Base-by-base conservation (phyloP, 176 grass and related monocot species). In the Carex kokanica region DNA sequence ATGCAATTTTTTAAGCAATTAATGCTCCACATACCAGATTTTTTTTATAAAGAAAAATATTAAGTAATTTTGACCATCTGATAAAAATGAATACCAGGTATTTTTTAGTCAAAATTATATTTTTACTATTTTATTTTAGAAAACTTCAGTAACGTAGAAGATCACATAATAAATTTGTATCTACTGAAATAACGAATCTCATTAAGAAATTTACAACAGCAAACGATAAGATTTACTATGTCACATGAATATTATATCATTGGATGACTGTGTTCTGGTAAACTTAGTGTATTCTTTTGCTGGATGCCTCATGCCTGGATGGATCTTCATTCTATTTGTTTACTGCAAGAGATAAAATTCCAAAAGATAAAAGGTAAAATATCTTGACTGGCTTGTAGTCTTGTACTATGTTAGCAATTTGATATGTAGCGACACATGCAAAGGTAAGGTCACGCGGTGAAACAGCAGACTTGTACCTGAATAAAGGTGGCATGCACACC, bases 141-240 rank as follows among this genome's bases (percentile, higher is more conserved):
- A 27, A 27, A 27, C 27, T 27, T 27, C 27, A 27, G 27, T 27
- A 27, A 27, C 27, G 27, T 27, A 52, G 12, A 74, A 53, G 41
- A 74, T 51, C 1, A 49, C 34, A 74, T 74, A 36, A 74, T 52
- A 74, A 52, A 74, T 52, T 52, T 74, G 10, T 4, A 74, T 74
- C 20, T 74, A 74, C 45, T 52, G 21, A 74, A n/a, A 25, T 52
- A 25, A 51, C 3, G 71, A 74, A 74, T 74, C 71, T 74, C 21
- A 25, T 51, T 15, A 52, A 74, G 20, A 53, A 51, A 21, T 25
- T 52, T 43, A 74, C 71, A 74, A 74, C 71, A 27, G 11, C 43
- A 74, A 53, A 53, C 21, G 71, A 74, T 74, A 53, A 74, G 71
- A 6, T 74, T 70, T 53, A 74, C 71, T 16, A 74, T 53, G 5